A percentile compares a stretch with the other conserved stretches of the same genome.
These are phyloP conservation scores for Sicyos baderoa DNA, from an alignment of 306 rosid species.

Conservation along the genomic window DNA sequence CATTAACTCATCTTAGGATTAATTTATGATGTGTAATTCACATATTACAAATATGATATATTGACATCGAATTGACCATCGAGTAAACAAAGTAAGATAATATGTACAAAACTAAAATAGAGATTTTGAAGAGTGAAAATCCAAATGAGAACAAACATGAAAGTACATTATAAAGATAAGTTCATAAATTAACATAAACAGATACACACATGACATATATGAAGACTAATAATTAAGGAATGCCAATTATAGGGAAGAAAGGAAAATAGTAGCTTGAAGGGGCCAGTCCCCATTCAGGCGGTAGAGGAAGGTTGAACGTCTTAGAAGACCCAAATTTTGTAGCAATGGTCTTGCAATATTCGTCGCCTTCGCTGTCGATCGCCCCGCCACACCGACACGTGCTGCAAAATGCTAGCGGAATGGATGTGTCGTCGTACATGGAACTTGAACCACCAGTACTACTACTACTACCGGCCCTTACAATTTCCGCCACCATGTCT, in stretches of 20 bases:
- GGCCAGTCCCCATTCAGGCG: conserved; percentile 78
- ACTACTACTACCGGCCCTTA: neutral
- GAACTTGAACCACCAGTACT: neutral
- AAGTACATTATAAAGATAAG: neutral
- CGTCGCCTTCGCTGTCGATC: neutral
- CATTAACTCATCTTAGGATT: too few relatives aligned
- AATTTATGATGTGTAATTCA: too few relatives aligned
- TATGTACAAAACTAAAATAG: too few relatives aligned
- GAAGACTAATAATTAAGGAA: conserved; percentile 17
- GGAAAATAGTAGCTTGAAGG: conserved; percentile 67
- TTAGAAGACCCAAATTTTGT: conserved; percentile 42
- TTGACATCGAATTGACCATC: too few relatives aligned
- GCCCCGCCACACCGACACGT: conserved; percentile 62
- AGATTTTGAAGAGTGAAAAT: too few relatives aligned
- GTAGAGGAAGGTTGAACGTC: conserved; percentile 57
- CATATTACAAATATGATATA: too few relatives aligned
- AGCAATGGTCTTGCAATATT: conserved; percentile 26
- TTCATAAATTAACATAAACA: neutral
- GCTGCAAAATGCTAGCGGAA: conserved; percentile 48
- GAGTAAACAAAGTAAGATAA: too few relatives aligned
- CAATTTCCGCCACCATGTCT: conserved; percentile 32
- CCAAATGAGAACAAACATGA: too few relatives aligned
- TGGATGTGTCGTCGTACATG: conserved; percentile 37
- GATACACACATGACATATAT: neutral
- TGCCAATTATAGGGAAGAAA: conserved; percentile 77